These are phyloP conservation scores for Carex parvula DNA, from an alignment of 176 grass and related monocot species.

Conservation along the genomic window DNA sequence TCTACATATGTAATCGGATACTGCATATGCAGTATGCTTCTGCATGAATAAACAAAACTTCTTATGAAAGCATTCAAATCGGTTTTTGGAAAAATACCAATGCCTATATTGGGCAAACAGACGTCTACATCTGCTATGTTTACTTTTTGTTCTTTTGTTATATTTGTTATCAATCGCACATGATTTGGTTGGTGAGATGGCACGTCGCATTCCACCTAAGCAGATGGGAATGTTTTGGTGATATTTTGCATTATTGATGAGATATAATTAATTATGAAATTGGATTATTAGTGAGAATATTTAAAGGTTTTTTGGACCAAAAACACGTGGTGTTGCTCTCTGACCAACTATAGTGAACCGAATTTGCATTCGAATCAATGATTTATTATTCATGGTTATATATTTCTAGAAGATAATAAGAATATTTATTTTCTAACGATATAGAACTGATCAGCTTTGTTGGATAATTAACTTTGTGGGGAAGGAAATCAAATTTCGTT, in stretches of 20 bases:
- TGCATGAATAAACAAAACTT: too few species aligned
- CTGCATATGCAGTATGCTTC: too few species aligned
- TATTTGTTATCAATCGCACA: background rate
- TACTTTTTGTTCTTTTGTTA: background rate
- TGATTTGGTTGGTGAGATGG: constrained; percentile 10
- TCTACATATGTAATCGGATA: too few species aligned
- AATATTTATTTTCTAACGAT: too few species aligned
- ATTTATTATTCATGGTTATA: too few species aligned
- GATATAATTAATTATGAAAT: background rate
- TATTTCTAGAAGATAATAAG: too few species aligned
- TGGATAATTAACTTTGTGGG: too few species aligned
- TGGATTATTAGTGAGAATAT: background rate
- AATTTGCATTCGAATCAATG: too few species aligned
- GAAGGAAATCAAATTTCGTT: too few species aligned
- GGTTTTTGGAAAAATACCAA: too few species aligned
- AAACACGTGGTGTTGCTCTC: background rate
- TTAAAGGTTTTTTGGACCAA: background rate
- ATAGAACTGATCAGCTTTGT: too few species aligned
- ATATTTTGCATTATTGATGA: background rate
- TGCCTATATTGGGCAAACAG: background rate
- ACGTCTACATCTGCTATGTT: background rate
- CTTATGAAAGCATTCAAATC: too few species aligned
- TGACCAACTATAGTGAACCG: background rate
- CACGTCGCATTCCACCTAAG: background rate
- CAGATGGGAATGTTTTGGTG: background rate